A percentile compares a stretch with the other conserved stretches of the same genome.
Conservation (phyloP, 2,329 filamentous ascomycete species). For the Orbilia oligospora region DNA sequence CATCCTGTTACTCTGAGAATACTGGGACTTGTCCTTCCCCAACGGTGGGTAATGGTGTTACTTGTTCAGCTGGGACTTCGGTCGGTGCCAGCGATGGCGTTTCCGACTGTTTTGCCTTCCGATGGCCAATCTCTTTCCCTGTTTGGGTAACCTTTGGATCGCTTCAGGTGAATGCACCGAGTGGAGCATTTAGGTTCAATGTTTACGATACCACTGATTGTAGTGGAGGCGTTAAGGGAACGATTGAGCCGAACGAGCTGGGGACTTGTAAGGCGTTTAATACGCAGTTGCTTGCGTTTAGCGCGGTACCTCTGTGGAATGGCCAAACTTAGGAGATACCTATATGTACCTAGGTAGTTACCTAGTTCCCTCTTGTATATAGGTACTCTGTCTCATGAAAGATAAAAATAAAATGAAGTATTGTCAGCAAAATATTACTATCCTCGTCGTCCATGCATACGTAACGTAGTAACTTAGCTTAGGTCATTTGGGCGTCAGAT, state of each 20-base stretch:
- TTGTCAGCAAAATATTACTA: not conserved
- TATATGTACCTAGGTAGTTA: too few species aligned
- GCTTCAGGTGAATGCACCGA: constrained; percentile 34
- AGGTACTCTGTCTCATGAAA: too few species aligned
- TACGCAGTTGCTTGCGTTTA: constrained; percentile 47
- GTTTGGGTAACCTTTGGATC: constrained; percentile 36
- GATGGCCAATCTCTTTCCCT: constrained; percentile 47
- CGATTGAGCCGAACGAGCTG: constrained; percentile 33
- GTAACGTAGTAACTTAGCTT: too few species aligned
- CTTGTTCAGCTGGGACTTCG: constrained; percentile 20
- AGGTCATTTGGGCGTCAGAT: too few species aligned
- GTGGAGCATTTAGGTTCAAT: constrained; percentile 48
- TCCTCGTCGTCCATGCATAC: not conserved
- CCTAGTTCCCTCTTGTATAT: too few species aligned
- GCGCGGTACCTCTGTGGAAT: constrained; percentile 51
- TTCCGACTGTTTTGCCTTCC: constrained; percentile 43
- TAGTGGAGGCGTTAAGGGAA: constrained; percentile 39
- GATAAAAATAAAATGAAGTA: too few species aligned
- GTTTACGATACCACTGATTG: constrained; percentile 50
- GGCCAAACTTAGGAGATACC: constrained; percentile 33
- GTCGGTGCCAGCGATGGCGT: constrained; percentile 28
- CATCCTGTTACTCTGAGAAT: constrained; percentile 41
- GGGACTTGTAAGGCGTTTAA: constrained; percentile 52
- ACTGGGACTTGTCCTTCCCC: constrained; percentile 17
- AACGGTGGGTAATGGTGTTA: constrained; percentile 10